A percentile compares a stretch with the other conserved stretches of the same genome.
Evolutionary conservation across 352 stramenopile genomes (phyloP).

Genomic region (Halophytophthora polymorphica): DNA sequence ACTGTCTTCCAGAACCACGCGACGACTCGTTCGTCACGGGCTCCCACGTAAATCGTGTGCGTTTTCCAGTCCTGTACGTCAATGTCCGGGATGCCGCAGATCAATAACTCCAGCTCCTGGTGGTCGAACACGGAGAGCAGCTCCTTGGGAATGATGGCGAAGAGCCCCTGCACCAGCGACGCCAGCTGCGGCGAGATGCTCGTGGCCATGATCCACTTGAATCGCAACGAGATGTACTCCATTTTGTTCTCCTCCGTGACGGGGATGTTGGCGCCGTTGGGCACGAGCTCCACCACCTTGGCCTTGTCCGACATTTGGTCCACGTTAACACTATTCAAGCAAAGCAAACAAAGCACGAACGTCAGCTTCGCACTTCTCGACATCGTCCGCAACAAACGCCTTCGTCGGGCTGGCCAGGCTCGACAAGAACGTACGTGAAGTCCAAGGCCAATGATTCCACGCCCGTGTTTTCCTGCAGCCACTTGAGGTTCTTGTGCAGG

Average conservation of each 20-base stretch:
- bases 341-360: slow-evolving; percentile 5
- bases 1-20: slow-evolving; percentile 98
- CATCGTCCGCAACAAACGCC: slow-evolving; percentile 1
- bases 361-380: slow-evolving; percentile 2
- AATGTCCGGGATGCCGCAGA: slow-evolving; percentile 97
- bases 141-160: slow-evolving; percentile 95
- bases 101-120: slow-evolving; percentile 96
- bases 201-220: slow-evolving; percentile 81
- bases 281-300: slow-evolving; percentile 93
- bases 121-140: slow-evolving; percentile 95
- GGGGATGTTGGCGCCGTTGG: slow-evolving; percentile 91
- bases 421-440: slow-evolving; percentile 60
- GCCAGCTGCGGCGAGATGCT: slow-evolving; percentile 89
- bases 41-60: slow-evolving; percentile 95
- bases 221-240: slow-evolving; percentile 94
- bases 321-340: slow-evolving; percentile 50
- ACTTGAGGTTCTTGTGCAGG: slow-evolving; percentile 84
- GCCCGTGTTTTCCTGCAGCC: slow-evolving; percentile 73
- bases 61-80: slow-evolving; percentile 95
- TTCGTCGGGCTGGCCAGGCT: too few relatives aligned
- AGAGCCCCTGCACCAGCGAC: slow-evolving; percentile 94
- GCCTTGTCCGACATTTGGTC: slow-evolving; percentile 70
- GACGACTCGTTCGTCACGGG: slow-evolving; percentile 88
- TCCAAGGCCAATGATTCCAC: slow-evolving; percentile 79
- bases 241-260: slow-evolving; percentile 98